Base-by-base conservation (phyloP, 305 asterid genomes). In the Rubia balearica region DNA sequence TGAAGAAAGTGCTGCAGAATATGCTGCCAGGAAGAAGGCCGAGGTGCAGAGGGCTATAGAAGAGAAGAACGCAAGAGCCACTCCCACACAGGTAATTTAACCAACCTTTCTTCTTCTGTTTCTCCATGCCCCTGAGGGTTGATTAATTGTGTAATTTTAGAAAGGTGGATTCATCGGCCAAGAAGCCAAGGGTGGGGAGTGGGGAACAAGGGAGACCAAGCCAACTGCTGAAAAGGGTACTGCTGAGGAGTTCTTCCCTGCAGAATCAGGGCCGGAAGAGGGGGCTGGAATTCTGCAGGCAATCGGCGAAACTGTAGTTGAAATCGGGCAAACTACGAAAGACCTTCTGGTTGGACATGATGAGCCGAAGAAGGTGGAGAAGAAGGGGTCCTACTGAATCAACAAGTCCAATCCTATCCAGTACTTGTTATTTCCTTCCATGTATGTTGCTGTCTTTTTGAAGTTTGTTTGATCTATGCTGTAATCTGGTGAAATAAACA, bases 221-320 rank as follows among this genome's bases (percentile, higher is more conserved):
- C 11, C 62, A 14, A 48, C 16, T 11, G n/a, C 21, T 16, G 57
- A 51, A 51, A 51, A 51, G 21, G 9, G 17, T 51, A 5, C 59
- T 51, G 4, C 59, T 51, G 59, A 60, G 38, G 78, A 64, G 51
- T 42, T 27, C 10, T 56, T 9, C 65, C 40, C 22, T n/a, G 61
- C 11, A 75, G 71, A 70, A 55, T 10, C 60, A 33, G 56, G 17
- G 53, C 17, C 5, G 17, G 69, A 9, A 21, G 71, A 51, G 3
- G 83, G 85, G 8, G 79, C 83, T 0, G 79, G 89, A 12, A 83
- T 87, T 24, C 45, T 89, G 40, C 90, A 81, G 24, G 96, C 96
- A n/a, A 82, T 91, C n/a, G 97, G 95, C 53, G 95, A 91, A 82
- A 91, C 96, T 82, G 16, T 89, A 83, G 84, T 78, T 4, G 97